These are phyloP conservation scores for Luffa aegyptiaca DNA, from an alignment of 306 rosid species.

Conservation along the genomic window DNA sequence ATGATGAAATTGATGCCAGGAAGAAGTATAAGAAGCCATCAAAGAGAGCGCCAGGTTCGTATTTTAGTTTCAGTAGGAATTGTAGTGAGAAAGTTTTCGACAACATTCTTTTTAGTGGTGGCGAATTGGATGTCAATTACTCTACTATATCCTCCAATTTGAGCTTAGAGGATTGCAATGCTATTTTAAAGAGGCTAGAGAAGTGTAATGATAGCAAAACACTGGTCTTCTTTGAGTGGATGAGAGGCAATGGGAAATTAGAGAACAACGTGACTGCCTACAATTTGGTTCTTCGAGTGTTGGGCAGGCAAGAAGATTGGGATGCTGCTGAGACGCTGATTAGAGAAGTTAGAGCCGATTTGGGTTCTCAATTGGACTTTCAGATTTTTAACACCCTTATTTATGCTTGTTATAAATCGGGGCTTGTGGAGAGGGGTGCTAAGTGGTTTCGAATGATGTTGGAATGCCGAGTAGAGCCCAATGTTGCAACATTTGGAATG, in stretches of 20 bases:
- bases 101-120: conserved; percentile 22
- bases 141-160: conserved; percentile 33
- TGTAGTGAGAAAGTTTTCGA: conserved; percentile 23
- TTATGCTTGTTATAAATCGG: conserved; percentile 42
- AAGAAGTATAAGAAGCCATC: conserved; percentile 20
- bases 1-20: conserved; percentile 12
- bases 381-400: conserved; percentile 64
- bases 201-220: conserved; percentile 34
- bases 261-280: conserved; percentile 44
- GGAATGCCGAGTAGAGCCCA: conserved; percentile 42
- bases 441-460: conserved; percentile 75
- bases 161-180: conserved; percentile 50
- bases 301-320: conserved; percentile 55
- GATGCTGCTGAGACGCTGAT: conserved; percentile 46
- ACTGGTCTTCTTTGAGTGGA: conserved; percentile 52
- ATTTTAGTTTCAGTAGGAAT: conserved; percentile 19
- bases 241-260: conserved; percentile 53
- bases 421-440: conserved; percentile 28
- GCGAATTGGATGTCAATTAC: conserved; percentile 56
- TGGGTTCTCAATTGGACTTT: conserved; percentile 34
- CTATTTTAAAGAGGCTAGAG: conserved; percentile 47
- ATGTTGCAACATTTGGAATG: conserved; percentile 66
- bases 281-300: conserved; percentile 32
- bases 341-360: conserved; percentile 27
- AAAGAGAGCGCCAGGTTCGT: conserved; percentile 21